These are phyloP conservation scores for Tubosaeta brunneosetosa DNA, from an alignment of 768 basidiomycete genomes.

Conservation along the genomic window DNA sequence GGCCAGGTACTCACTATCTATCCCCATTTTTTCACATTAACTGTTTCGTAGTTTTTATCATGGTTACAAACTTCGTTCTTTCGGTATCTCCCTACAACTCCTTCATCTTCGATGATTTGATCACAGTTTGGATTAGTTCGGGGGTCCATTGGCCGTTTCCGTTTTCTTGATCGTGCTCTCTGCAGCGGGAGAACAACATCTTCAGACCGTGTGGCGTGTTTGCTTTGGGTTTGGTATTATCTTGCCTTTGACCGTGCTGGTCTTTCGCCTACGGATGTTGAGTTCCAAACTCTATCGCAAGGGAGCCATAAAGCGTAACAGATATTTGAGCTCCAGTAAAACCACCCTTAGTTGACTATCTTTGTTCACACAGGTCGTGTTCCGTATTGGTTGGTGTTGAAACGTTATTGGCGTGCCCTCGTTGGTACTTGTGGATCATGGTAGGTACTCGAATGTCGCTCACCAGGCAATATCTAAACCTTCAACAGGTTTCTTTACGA, in stretches of 20 bases:
- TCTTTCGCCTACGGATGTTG: constrained; percentile 70
- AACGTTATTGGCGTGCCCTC: constrained; percentile 61
- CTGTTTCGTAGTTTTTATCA: constrained; percentile 51
- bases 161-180: constrained; percentile 67
- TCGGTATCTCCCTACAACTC: constrained; percentile 36
- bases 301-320: constrained; percentile 59
- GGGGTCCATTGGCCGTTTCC: constrained; percentile 60
- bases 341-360: not conserved
- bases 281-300: constrained; percentile 59
- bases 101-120: not conserved
- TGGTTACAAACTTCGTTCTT: constrained; percentile 72
- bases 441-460: constrained; percentile 27
- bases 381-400: constrained; percentile 57
- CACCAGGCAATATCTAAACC: constrained; percentile 1
- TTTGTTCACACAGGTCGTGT: constrained; percentile 39
- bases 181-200: constrained; percentile 57
- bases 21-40: not conserved
- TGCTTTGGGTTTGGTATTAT: constrained; percentile 61
- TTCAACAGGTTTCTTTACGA: constrained; percentile 61
- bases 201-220: constrained; percentile 63
- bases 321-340: not conserved
- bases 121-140: constrained; percentile 40
- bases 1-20: constrained; percentile 42
- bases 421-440: constrained; percentile 74
- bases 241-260: constrained; percentile 62